Conservation (phyloP, 345 rosid species). For the Salix exigua region DNA sequence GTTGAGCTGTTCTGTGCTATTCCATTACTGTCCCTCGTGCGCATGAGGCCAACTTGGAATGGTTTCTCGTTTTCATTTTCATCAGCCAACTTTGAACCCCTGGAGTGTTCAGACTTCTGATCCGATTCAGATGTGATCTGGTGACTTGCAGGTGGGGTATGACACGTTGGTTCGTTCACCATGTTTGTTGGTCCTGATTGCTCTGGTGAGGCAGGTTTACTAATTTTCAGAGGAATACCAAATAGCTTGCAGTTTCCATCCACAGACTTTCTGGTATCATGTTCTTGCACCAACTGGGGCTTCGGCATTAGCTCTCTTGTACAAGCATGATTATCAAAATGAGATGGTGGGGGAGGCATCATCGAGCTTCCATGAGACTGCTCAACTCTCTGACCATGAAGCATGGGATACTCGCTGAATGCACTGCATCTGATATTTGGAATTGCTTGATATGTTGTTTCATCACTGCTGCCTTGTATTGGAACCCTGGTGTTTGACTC, state of each 20-base stretch:
- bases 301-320: conserved; percentile 14
- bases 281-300: conserved; percentile 14
- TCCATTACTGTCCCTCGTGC: conserved; percentile 32
- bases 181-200: background rate
- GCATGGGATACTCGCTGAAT: conserved; percentile 18
- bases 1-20: conserved; percentile 33
- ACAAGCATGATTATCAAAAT: conserved; percentile 18
- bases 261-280: conserved; percentile 25
- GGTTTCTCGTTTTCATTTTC: conserved; percentile 43
- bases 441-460: conserved; percentile 14
- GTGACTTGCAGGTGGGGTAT: conserved; percentile 10
- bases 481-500: conserved; percentile 26
- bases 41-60: conserved; percentile 28
- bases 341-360: conserved; percentile 31
- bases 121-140: conserved; percentile 14
- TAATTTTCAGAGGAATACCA: conserved; percentile 38
- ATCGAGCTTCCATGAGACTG: conserved; percentile 29
- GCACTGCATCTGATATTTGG: conserved; percentile 20
- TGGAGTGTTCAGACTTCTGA: conserved; percentile 26
- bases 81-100: conserved; percentile 18
- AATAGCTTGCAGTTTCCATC: conserved; percentile 45
- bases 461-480: conserved; percentile 20
- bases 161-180: conserved; percentile 5
- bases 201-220: conserved; percentile 24
- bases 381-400: conserved; percentile 17